Evolutionary conservation across 495 filamentous ascomycete species (phyloP), one percentile per base, ranked within the genome.

Genomic region (Xylaria venustula): DNA sequence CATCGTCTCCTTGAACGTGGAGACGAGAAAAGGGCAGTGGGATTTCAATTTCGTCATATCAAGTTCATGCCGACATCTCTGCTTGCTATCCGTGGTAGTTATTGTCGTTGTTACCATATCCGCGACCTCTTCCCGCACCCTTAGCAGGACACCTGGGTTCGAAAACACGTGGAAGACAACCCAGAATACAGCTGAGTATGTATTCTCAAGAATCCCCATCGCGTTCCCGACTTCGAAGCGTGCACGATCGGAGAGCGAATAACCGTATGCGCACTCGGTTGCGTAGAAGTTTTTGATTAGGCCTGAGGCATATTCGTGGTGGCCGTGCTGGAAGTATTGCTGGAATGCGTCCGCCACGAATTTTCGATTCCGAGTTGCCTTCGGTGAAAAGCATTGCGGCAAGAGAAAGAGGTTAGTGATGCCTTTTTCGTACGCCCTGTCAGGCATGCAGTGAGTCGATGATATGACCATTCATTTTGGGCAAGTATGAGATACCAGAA

Each of bases 1-100:
- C 14, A 70, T 32, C 0, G 60, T 62, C 49, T 72, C 70, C 28
- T 70, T 40, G 14, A 58, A 64, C 1, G 62, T 63, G 6, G 62
- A 64, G 2, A 64, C 42, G 6, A 68, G 28, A 20, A 63, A 30
- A 12, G 62, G 62, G 34, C 65, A 68, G 15, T 42, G 32, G 23
- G 23, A 50, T 25, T 45, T 62, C 8, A 68, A 19, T 5, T 34
- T 15, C 6, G 45, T 23, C 5, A 54, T 19, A 20, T 64, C 49
- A 26, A 64, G 46, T 7, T 6, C 47, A 34, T 34, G 30, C 11
- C 30, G 30, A 34, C 4, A 34, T 11, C 5, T 34, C 30, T 34
- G 30, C 4, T 11, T 34, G 30, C 11, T 11, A 40, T 19, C 22
- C 15, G 15, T 48, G 6, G 36, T 28, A 12, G 47, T 50, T 0